Conservation (phyloP, 257 asterid genomes). For the Solanum chaucha region DNA sequence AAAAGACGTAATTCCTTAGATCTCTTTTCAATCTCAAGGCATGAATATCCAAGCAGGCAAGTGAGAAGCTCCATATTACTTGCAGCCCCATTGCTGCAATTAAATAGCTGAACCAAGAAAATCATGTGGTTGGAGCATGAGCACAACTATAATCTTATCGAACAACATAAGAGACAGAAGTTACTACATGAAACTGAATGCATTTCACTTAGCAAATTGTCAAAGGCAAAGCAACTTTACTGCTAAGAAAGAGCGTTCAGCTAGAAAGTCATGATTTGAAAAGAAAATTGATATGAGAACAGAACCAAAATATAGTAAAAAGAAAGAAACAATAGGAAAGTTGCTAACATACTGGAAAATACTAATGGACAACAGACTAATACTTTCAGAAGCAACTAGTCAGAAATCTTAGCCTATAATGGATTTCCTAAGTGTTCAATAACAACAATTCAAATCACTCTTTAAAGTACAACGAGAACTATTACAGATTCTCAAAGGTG, state of each 20-base stretch:
- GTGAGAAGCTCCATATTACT: conserved; percentile 84
- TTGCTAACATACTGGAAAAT: background rate
- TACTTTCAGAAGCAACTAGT: background rate
- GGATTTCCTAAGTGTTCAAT: background rate
- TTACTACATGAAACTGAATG: background rate
- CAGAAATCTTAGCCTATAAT: background rate
- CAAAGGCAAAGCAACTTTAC: background rate
- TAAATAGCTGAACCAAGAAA: conserved; percentile 54
- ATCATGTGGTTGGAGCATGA: background rate
- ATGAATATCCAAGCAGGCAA: conserved; percentile 71
- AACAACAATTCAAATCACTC: background rate
- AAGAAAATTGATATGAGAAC: background rate
- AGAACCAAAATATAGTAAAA: background rate
- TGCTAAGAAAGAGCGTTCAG: background rate
- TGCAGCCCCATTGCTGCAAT: conserved; percentile 97
- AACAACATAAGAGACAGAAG: background rate
- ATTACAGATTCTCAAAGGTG: background rate
- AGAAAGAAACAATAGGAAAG: background rate
- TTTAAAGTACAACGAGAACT: background rate
- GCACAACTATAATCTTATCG: background rate
- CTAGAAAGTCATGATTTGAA: background rate
- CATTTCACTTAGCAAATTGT: background rate
- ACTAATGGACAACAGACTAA: background rate
- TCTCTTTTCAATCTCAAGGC: conserved; percentile 80
- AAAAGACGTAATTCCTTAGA: conserved; percentile 47